phyloP scores from a whole-genome alignment of 257 asterid genomes.

The Solanum etuberosum region DNA sequence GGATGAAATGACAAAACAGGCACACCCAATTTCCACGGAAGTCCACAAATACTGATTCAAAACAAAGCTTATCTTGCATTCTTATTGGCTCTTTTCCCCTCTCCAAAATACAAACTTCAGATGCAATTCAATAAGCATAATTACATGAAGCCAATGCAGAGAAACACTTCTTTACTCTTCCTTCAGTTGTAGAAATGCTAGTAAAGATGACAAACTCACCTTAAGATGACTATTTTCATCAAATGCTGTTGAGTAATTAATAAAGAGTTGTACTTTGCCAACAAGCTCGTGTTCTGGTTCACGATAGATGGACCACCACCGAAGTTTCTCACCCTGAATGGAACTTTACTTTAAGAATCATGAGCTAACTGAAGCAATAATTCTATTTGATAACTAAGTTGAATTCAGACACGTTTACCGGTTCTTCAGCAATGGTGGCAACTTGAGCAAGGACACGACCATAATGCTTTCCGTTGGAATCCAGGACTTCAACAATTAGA shows the following conservation, averaged over 20 bases:
- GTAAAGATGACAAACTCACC: conserved; percentile 13
- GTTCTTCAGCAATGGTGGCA: conserved; percentile 44
- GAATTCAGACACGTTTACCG: conserved; percentile 11
- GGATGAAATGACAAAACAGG: not conserved
- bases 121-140: not conserved
- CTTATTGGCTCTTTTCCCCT: not conserved
- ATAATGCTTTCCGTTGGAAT: conserved; percentile 36
- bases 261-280: conserved; percentile 34
- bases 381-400: not conserved
- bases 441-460: conserved; percentile 49
- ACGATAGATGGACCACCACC: conserved; percentile 46
- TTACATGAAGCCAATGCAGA: not conserved
- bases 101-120: not conserved
- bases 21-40: not conserved
- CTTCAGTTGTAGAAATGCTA: not conserved
- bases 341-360: not conserved
- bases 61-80: not conserved
- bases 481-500: conserved; percentile 32
- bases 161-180: not conserved
- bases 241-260: conserved; percentile 28
- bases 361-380: not conserved
- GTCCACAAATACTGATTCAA: not conserved
- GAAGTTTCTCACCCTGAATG: conserved; percentile 41
- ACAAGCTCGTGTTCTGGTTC: conserved; percentile 47
- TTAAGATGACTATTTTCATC: conserved; percentile 39